Conservation (phyloP, 2,329 filamentous ascomycete species). For the Cladosporium sp. region DNA sequence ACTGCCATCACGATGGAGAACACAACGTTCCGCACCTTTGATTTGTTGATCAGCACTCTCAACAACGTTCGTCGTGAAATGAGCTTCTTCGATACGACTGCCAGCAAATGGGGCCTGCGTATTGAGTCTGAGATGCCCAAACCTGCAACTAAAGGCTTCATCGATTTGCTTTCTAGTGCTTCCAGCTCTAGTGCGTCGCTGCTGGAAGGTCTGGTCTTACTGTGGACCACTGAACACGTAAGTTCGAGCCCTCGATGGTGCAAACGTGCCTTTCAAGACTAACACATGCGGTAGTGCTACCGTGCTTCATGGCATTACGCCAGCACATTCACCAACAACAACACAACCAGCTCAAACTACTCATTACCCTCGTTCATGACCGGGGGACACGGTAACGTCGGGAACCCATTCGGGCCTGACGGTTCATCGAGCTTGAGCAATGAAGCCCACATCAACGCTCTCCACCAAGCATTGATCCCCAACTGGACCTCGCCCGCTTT, state of each 20-base stretch:
- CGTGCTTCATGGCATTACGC: constrained; percentile 52
- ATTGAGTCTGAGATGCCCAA: constrained; percentile 48
- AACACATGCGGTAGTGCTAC: constrained; percentile 41
- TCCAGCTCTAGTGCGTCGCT: constrained; percentile 53
- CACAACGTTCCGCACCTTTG: constrained; percentile 58
- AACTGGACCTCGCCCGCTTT: constrained; percentile 54
- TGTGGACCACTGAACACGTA: constrained; percentile 73
- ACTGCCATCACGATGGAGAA: constrained; percentile 45
- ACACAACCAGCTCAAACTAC: constrained; percentile 31
- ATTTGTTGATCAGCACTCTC: constrained; percentile 64
- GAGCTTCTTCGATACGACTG: constrained; percentile 66
- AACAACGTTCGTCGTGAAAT: constrained; percentile 68
- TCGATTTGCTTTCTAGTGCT: constrained; percentile 61
- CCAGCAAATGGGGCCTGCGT: constrained; percentile 59
- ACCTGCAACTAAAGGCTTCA: constrained; percentile 54
- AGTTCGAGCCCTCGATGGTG: constrained; percentile 22
- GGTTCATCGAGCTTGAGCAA: constrained; percentile 31
- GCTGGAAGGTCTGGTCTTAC: constrained; percentile 69
- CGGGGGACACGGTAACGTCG: not conserved
- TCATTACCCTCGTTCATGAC: constrained; percentile 36
- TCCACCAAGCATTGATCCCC: constrained; percentile 52
- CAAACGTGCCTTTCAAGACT: constrained; percentile 8
- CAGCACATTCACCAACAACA: constrained; percentile 41
- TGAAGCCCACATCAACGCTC: constrained; percentile 49
- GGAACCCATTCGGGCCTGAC: constrained; percentile 8